Conservation (phyloP, 2,329 filamentous ascomycete species). For the Dissoconium aciculare region DNA sequence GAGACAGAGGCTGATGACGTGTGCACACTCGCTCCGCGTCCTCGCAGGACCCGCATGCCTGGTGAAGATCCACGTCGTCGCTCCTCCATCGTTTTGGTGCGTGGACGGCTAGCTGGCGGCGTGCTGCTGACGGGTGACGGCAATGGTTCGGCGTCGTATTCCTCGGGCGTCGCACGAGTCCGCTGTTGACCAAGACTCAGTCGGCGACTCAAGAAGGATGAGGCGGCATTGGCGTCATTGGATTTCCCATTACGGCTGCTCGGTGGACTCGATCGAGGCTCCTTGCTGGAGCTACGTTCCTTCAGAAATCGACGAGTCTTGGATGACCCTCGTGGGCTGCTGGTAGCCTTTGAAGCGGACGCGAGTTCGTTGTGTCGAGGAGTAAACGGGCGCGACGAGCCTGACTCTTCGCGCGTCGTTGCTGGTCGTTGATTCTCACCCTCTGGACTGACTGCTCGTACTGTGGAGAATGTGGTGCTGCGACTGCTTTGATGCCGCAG, state of each 20-base stretch:
- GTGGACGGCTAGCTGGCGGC: slow-evolving; percentile 24
- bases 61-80: slow-evolving; percentile 7
- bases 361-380: slow-evolving; percentile 1
- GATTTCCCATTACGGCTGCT: slow-evolving; percentile 14
- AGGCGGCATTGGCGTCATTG: slow-evolving; percentile 7
- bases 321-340: slow-evolving; percentile 2
- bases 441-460: slow-evolving; percentile 55
- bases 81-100: slow-evolving; percentile 38
- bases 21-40: slow-evolving; percentile 53
- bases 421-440: slow-evolving; percentile 7
- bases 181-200: slow-evolving; percentile 15
- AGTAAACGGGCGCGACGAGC: background rate
- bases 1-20: slow-evolving; percentile 43
- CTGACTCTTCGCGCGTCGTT: background rate
- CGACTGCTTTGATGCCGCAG: slow-evolving; percentile 12
- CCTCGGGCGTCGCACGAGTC: too few species aligned
- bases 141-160: background rate
- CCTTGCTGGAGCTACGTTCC: slow-evolving; percentile 8
- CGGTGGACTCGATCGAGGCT: slow-evolving; percentile 12
- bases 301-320: slow-evolving; percentile 11
- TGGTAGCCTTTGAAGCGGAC: slow-evolving; percentile 2
- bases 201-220: slow-evolving; percentile 12
- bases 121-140: slow-evolving; percentile 1
- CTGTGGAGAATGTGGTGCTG: slow-evolving; percentile 26
- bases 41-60: slow-evolving; percentile 21